Percentiles rank a stretch among this genome's conserved stretches.
Evolutionary conservation across 1,139 yeast species (phyloP).

Genomic region (Williopsis jadinii): DNA sequence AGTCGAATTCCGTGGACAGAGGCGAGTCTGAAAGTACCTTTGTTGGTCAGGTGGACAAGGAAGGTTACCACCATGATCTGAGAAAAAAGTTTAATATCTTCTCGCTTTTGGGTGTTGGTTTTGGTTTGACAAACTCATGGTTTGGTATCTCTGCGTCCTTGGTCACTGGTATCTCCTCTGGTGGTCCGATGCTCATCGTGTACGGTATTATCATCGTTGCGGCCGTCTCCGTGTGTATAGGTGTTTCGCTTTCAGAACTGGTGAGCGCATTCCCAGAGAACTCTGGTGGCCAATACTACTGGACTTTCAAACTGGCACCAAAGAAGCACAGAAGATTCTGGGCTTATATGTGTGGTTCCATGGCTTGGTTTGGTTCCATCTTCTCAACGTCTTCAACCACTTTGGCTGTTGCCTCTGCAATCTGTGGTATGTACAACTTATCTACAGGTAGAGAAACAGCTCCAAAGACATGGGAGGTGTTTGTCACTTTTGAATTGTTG

Average conservation of each 20-base stretch:
- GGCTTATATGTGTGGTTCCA: constrained; percentile 51
- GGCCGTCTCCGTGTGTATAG: constrained; percentile 41
- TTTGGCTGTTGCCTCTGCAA: constrained; percentile 41
- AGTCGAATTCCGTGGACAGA: too few relatives aligned
- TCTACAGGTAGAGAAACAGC: constrained; percentile 33
- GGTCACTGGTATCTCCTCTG: constrained; percentile 55
- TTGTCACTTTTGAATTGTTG: constrained; percentile 42
- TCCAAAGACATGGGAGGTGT: constrained; percentile 51
- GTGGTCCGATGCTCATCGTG: constrained; percentile 62
- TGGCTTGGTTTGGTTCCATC: constrained; percentile 55
- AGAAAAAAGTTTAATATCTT: constrained; percentile 31
- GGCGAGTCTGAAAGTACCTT: too few relatives aligned
- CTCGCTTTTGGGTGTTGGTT: constrained; percentile 56
- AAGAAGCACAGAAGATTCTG: constrained; percentile 41
- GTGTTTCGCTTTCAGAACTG: constrained; percentile 46
- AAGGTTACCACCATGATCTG: constrained; percentile 27
- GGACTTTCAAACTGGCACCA: constrained; percentile 55
- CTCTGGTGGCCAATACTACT: constrained; percentile 62
- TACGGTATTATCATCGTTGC: constrained; percentile 65
- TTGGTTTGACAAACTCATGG: constrained; percentile 67
- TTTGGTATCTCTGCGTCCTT: constrained; percentile 61
- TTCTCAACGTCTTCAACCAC: constrained; percentile 58
- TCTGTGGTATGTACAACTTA: constrained; percentile 51
- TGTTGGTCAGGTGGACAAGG: not conserved
- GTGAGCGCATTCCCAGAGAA: constrained; percentile 50